phyloP scores from a whole-genome alignment of 208 protist genomes.

The Endotrypanum monterogeii region DNA sequence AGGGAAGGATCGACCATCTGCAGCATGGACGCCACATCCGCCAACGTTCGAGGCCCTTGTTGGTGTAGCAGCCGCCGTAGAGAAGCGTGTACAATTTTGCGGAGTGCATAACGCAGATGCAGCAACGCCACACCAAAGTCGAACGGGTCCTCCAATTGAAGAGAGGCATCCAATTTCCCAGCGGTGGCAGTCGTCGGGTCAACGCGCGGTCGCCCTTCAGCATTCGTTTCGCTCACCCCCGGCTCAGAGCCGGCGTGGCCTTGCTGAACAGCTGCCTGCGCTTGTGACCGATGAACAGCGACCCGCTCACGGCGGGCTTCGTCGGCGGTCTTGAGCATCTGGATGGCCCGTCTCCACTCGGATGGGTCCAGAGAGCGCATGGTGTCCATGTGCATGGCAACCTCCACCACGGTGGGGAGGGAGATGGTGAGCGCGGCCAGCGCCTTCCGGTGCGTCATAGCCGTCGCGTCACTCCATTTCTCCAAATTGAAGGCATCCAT shows the following conservation, averaged over 20 bases:
- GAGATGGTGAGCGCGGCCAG: slow-evolving; percentile 67
- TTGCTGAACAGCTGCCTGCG: slow-evolving; percentile 30
- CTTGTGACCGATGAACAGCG: slow-evolving; percentile 39
- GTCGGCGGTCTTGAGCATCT: slow-evolving; percentile 75
- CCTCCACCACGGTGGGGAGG: slow-evolving; percentile 67
- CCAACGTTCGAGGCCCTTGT: slow-evolving; percentile 54
- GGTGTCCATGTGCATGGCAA: slow-evolving; percentile 64
- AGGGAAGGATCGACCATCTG: slow-evolving; percentile 39
- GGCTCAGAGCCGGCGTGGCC: background rate
- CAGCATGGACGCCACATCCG: slow-evolving; percentile 69
- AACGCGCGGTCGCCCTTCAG: background rate
- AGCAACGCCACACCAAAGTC: slow-evolving; percentile 83
- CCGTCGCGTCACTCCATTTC: slow-evolving; percentile 41
- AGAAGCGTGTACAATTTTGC: slow-evolving; percentile 82
- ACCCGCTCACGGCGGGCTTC: slow-evolving; percentile 70
- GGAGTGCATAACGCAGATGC: slow-evolving; percentile 82
- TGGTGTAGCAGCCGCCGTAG: slow-evolving; percentile 66
- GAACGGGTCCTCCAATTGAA: slow-evolving; percentile 71
- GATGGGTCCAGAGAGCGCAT: slow-evolving; percentile 46
- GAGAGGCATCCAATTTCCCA: slow-evolving; percentile 51
- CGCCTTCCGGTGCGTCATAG: slow-evolving; percentile 60
- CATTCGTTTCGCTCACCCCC: background rate
- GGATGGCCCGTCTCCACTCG: slow-evolving; percentile 46
- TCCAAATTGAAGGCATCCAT: slow-evolving; percentile 47
- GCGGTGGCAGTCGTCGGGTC: slow-evolving; percentile 1